Conservation (phyloP, 306 rosid species). For the Cucurbita pepo region DNA sequence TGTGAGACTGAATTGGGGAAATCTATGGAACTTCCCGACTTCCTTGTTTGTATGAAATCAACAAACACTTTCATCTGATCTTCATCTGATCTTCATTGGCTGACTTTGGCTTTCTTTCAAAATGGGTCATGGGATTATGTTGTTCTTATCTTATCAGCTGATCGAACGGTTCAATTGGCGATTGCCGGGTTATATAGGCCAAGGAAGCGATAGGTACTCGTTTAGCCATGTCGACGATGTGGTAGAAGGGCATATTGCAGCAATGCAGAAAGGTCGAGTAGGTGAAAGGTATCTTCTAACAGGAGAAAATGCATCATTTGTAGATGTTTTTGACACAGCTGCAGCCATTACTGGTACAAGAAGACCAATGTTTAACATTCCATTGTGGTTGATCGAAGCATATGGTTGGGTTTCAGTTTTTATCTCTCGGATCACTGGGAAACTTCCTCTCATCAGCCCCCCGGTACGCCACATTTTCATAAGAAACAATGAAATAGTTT, state of each 20-base stretch:
- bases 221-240: slow-evolving; percentile 83
- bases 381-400: slow-evolving; percentile 55
- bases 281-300: slow-evolving; percentile 71
- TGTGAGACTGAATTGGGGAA: not conserved
- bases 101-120: not conserved
- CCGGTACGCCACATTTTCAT: slow-evolving; percentile 31
- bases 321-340: slow-evolving; percentile 54
- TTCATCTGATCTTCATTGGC: not conserved
- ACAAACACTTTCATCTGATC: not conserved
- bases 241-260: slow-evolving; percentile 70
- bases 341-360: slow-evolving; percentile 47
- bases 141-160: slow-evolving; percentile 21
- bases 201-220: slow-evolving; percentile 49
- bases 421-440: slow-evolving; percentile 46
- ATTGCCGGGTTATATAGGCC: slow-evolving; percentile 73
- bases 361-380: slow-evolving; percentile 42
- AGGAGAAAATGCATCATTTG: slow-evolving; percentile 82
- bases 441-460: slow-evolving; percentile 74
- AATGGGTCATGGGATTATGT: not conserved
- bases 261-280: slow-evolving; percentile 40
- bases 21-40: not conserved
- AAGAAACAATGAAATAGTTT: not conserved
- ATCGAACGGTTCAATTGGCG: slow-evolving; percentile 71
- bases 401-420: slow-evolving; percentile 58
- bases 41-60: not conserved